These are phyloP conservation scores for Beauveria pseudobassiana DNA, from an alignment of 2,329 filamentous ascomycete genomes.

Conservation along the genomic window DNA sequence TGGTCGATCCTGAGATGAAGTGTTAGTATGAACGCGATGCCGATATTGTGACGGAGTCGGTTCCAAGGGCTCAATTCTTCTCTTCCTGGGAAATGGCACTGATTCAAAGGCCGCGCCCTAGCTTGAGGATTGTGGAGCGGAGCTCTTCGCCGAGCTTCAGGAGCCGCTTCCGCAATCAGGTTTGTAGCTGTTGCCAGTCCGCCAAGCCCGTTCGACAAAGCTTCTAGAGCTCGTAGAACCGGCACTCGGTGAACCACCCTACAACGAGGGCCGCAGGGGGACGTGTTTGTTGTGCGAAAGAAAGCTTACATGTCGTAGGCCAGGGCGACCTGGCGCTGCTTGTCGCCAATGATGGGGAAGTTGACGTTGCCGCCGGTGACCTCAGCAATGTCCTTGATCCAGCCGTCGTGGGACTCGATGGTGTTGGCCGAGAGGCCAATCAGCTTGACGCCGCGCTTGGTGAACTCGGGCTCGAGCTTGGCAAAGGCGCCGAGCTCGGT, in stretches of 20 bases:
- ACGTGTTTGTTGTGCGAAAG: background rate
- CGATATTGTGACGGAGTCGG: background rate
- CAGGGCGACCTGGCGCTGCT: slow-evolving; percentile 66
- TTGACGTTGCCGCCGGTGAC: slow-evolving; percentile 61
- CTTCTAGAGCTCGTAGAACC: background rate
- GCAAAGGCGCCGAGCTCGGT: slow-evolving; percentile 92
- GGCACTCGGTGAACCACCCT: background rate
- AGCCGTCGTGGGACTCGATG: slow-evolving; percentile 72
- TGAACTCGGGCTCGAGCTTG: slow-evolving; percentile 81
- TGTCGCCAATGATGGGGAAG: slow-evolving; percentile 79
- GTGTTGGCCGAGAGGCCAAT: slow-evolving; percentile 87
- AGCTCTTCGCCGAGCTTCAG: background rate
- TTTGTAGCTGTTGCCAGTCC: no score
- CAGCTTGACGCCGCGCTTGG: slow-evolving; percentile 80
- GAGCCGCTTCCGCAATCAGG: no score
- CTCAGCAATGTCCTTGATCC: slow-evolving; percentile 86
- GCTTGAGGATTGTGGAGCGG: background rate
- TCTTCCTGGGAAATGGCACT: background rate
- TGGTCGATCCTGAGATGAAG: slow-evolving; percentile 54
- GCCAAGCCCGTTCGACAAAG: background rate
- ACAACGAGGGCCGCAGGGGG: background rate
- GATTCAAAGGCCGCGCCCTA: no score
- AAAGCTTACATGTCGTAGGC: slow-evolving; percentile 67
- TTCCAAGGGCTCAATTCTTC: background rate
- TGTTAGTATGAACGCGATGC: background rate